Evolutionary conservation across 306 rosid genomes (phyloP), one percentile per base, ranked within the genome.

Genomic region (Dicorynia guianensis): DNA sequence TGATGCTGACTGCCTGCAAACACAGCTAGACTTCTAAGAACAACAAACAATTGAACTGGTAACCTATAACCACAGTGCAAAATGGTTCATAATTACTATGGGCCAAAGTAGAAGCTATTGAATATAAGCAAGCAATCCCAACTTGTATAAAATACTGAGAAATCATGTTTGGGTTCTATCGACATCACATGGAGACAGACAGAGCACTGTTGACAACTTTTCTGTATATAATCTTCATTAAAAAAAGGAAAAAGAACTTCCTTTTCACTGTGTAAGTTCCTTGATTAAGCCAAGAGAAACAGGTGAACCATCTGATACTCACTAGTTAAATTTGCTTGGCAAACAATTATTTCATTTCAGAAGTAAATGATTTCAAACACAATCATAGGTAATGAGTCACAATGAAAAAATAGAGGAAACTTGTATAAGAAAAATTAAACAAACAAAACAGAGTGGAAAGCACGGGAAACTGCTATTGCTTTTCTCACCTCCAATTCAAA

Each of bases 401-500:
- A 67, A 63, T 61, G 72, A 77, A 76, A 73, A 73, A 62, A n/a
- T 25, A 61, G 10, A 5, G 40, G 54, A 47, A 11, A 25, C 30
- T 25, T 46, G 15, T 5, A 40, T 0, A 5, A 40, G 46, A 40
- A 5, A 5, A 46, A 13, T 13, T 8, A 8, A 13, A 46, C 3
- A 46, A 46, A 46, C n/a, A 46, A 72, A 64, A 8, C 53, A 64
- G 18, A 10, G 43, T 50, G 62, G 8, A 7, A n/a, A 50, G n/a
- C 63, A 36, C 13, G 53, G 50, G 19, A 64, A 59, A 47, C 43
- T 57, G 6, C 12, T 50, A 17, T 40, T 50, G 38, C 3, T 61
- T 15, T 38, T 33, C 66, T 80, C 67, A 92, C 98, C 96, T 95
- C 96, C 46, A 94, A 66, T 62, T 89, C 81, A 82, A 92, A 90